Percentiles rank a stretch among this genome's conserved stretches.
Evolutionary conservation across 495 filamentous ascomycete genomes (phyloP).

Genomic region (Aspergillus panamensis): DNA sequence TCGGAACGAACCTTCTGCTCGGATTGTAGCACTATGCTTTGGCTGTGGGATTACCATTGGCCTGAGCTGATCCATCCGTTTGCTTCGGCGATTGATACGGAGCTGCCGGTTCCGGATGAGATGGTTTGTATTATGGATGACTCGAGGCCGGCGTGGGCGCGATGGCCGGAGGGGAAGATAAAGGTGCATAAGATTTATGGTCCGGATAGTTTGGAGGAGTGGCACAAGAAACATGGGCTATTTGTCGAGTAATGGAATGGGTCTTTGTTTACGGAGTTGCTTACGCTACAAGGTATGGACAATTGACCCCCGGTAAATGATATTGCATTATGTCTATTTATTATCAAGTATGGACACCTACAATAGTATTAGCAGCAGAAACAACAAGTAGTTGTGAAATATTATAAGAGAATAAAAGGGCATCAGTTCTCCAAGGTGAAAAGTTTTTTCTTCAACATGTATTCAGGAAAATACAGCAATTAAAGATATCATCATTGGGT

Average conservation of each 20-base stretch:
- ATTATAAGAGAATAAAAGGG: constrained; percentile 14
- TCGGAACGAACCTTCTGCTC: constrained; percentile 54
- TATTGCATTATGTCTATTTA: constrained; percentile 8
- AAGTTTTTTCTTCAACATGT: constrained; percentile 68
- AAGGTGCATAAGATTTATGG: constrained; percentile 41
- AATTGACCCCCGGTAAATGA: not conserved
- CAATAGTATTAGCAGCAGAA: constrained; percentile 19
- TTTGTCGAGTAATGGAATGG: constrained; percentile 20
- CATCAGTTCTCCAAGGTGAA: constrained; percentile 98
- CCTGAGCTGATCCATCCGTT: constrained; percentile 57
- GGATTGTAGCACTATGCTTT: constrained; percentile 50
- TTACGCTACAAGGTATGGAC: not conserved
- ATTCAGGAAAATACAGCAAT: constrained; percentile 81
- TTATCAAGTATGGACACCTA: not conserved
- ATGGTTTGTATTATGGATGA: constrained; percentile 50
- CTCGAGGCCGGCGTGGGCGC: constrained; percentile 50
- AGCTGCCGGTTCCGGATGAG: constrained; percentile 47
- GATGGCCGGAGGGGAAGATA: constrained; percentile 52
- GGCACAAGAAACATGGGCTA: constrained; percentile 49
- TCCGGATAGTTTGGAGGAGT: constrained; percentile 46
- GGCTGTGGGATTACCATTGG: constrained; percentile 49
- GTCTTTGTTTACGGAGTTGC: constrained; percentile 1
- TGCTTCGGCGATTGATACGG: constrained; percentile 54
- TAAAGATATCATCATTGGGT: constrained; percentile 64
- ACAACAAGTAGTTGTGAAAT: constrained; percentile 9